Base-by-base conservation (phyloP, 2,329 filamentous ascomycete species). In the Penicillium sp. region DNA sequence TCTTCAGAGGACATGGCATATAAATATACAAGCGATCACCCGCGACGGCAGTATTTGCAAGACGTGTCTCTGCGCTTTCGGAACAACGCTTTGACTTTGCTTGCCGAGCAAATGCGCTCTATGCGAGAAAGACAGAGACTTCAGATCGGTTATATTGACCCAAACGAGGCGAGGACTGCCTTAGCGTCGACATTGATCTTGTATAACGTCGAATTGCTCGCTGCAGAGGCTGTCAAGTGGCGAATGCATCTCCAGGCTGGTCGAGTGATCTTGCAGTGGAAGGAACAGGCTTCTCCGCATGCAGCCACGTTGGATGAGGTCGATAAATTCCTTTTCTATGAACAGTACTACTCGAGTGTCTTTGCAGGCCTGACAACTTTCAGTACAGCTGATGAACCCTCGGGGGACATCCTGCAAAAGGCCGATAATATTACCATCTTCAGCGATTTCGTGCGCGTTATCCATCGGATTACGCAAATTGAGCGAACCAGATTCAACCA, bases 311-410 rank as follows among this genome's bases (percentile, higher is more conserved):
- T 29, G 7, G 28, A 35, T 26, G 26, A 32, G 15, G 32, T 35
- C 14, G 40, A 42, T 13, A 31, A 28, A n/a, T 42, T 42, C 15
- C 27, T 42, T 14, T 22, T 52, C 35, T 54, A 56, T 28, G 52
- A 58, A 39, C 51, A 54, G n/a, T 58, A 56, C 28, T 54, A 49
- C 12, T 44, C 51, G 5, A 48, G 47, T 22, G 52, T 55, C 3
- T 56, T 58, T 38, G 52, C 48, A 7, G 47, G 51, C 1, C 43
- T 56, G 5, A 58, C 50, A 2, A 53, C 45, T 10, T 56, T 58
- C 15, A 45, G 51, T 25, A 31, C 37, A 2, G 30, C 39, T 2
- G 38, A 43, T 28, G 45, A 48, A 7, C 42, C 47, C 5, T 22
- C 18, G 14, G 28, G 39, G 3, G 36, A 46, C 3, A 42, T 45